A percentile compares a stretch with the other conserved stretches of the same genome.
Evolutionary conservation across 148 eudicot genomes (phyloP).

Genomic region (Simmondsia chinensis): DNA sequence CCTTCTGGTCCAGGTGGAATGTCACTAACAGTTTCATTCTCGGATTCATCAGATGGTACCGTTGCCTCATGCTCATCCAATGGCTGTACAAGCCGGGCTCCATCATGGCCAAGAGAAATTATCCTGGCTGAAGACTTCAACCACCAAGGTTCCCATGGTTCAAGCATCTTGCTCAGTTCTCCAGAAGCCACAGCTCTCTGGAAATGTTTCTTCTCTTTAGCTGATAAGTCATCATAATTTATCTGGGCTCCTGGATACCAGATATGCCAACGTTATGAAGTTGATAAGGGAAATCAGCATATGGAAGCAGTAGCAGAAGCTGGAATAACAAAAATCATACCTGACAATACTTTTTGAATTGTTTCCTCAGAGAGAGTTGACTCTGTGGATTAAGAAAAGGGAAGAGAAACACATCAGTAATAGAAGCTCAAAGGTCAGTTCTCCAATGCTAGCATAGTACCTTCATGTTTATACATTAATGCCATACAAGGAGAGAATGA

Average conservation of each 20-base stretch:
- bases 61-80: constrained; percentile 21
- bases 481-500: no score
- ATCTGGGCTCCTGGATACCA: constrained; percentile 39
- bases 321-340: constrained; percentile 18
- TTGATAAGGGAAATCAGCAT: neutral
- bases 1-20: constrained; percentile 77
- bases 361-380: constrained; percentile 69
- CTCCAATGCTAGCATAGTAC: no score
- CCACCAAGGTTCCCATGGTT: constrained; percentile 99
- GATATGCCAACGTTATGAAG: neutral
- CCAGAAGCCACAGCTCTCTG: constrained; percentile 75
- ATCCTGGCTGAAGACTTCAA: constrained; percentile 59
- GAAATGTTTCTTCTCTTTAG: constrained; percentile 61
- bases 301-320: neutral
- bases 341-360: constrained; percentile 68
- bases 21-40: constrained; percentile 18
- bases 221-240: constrained; percentile 50
- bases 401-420: neutral
- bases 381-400: constrained; percentile 23
- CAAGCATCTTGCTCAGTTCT: constrained; percentile 81
- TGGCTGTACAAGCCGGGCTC: constrained; percentile 68
- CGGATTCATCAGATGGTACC: constrained; percentile 11
- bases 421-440: neutral
- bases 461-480: no score
- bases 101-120: constrained; percentile 50